Evolutionary conservation across 2,329 filamentous ascomycete genomes (phyloP), one percentile per base, ranked within the genome.

Genomic region (Pseudocercospora fijiensis): DNA sequence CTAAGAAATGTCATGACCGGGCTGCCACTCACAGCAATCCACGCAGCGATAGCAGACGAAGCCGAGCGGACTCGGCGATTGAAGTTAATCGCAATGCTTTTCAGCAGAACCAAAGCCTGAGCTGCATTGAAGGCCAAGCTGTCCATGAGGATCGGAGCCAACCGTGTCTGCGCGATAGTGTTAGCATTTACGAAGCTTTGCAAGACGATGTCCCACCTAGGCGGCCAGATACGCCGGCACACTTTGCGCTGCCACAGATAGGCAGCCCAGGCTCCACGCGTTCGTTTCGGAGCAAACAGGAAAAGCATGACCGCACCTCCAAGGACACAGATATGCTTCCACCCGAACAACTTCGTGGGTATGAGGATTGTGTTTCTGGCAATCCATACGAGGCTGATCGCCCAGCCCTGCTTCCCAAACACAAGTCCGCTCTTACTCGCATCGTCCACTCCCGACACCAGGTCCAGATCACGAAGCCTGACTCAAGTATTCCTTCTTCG

Each of bases 271-370:
- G 16, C n/a, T 56, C 53, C 3, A 24, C 28, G 11, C 4, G 6
- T 9, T 37, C 53, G 2, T 41, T 28, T 16, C 53, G 4, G 24
- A 56, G 30, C 2, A 41, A 18, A 11, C 24, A 8, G 1, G 1
- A 7, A 10, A 1, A 37, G 4, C 53, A 24, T 24, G 28, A 56
- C 16, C 53, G 28, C 20, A 56, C 28, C 4, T 56, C 53, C 8
- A 41, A 56, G 28, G 53, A 56, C 53, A 56, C 28, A 18, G 53
- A 37, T 18, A 56, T 56, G 53, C 18, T 56, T 18, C 9, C 53
- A 10, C 28, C 53, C n/a, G 30, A 33, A 33, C 49, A 30, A 16
- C 22, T 53, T 3, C 49, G 28, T 27, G 24, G 24, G 4, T 53
- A 53, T 28, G 49, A 26, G 18, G 49, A 53, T 28, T 27, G 20